Percentiles rank a stretch among this genome's conserved stretches.
Conservation (phyloP, 73 alveolate genomes). For the Breviolum minutum region DNA sequence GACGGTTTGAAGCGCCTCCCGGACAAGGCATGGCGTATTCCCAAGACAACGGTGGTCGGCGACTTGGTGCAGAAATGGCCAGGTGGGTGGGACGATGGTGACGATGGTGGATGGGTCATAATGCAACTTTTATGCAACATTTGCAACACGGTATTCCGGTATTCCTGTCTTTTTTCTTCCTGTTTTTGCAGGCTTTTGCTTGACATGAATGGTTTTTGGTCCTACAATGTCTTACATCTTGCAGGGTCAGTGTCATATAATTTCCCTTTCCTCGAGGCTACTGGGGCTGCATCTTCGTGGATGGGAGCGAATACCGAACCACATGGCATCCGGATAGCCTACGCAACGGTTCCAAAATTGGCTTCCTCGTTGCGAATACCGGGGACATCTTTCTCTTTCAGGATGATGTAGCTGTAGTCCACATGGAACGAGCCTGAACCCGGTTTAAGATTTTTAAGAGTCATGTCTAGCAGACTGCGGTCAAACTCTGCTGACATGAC, state of each 20-base stretch:
- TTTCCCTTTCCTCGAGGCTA: constrained; percentile 3
- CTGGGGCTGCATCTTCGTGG: constrained; percentile 84
- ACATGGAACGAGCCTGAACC: background rate
- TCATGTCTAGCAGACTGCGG: too few species aligned
- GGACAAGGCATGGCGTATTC: constrained; percentile 94
- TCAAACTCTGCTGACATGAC: too few species aligned
- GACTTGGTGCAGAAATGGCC: background rate
- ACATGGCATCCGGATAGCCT: constrained; percentile 64
- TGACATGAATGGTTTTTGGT: too few species aligned
- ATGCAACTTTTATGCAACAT: too few species aligned
- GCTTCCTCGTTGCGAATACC: constrained; percentile 36
- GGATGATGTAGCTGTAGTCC: constrained; percentile 59
- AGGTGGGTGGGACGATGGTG: too few species aligned
- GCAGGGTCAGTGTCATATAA: background rate
- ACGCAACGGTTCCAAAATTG: constrained; percentile 12
- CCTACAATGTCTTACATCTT: background rate
- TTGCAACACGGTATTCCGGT: too few species aligned
- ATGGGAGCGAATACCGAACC: constrained; percentile 68
- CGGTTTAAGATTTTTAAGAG: background rate
- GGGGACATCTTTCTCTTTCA: constrained; percentile 59
- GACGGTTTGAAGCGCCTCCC: constrained; percentile 54
- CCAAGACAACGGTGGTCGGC: constrained; percentile 60
- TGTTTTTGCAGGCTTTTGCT: background rate
- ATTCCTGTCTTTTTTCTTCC: background rate
- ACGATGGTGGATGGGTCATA: too few species aligned